Percentiles rank a stretch among this genome's conserved stretches.
These are phyloP conservation scores for Eucalyptus sp. DNA, from an alignment of 345 rosid species.

Conservation along the genomic window DNA sequence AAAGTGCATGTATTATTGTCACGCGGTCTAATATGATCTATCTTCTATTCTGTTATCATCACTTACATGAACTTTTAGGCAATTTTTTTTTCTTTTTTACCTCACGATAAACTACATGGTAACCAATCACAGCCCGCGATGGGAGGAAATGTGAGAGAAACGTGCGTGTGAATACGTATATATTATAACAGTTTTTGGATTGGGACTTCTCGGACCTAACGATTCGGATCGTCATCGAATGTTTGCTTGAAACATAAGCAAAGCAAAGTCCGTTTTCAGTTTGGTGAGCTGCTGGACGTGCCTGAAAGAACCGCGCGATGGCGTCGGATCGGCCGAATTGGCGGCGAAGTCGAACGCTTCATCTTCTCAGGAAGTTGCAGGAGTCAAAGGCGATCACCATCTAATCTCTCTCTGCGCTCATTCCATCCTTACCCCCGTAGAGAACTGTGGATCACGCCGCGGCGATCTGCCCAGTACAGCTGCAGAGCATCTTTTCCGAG, in stretches of 20 bases:
- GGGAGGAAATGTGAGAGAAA: neutral
- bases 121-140: neutral
- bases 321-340: neutral
- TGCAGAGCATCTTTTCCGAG: neutral
- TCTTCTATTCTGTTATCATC: neutral
- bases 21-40: rapidly evolving
- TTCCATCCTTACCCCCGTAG: constrained; percentile 5
- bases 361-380: neutral
- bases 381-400: neutral
- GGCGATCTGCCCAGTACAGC: neutral
- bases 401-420: neutral
- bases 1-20: neutral
- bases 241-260: neutral
- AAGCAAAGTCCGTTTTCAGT: neutral
- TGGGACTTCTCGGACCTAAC: neutral
- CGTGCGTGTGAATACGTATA: neutral
- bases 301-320: neutral
- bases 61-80: neutral
- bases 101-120: neutral
- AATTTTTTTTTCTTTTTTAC: neutral
- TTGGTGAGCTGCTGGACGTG: neutral
- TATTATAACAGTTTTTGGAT: no score
- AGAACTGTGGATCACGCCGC: neutral
- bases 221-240: neutral
- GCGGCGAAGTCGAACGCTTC: neutral